Evolutionary conservation across 1,284 basidiomycete genomes (phyloP).

Genomic region (Ceratobasidium sp.): DNA sequence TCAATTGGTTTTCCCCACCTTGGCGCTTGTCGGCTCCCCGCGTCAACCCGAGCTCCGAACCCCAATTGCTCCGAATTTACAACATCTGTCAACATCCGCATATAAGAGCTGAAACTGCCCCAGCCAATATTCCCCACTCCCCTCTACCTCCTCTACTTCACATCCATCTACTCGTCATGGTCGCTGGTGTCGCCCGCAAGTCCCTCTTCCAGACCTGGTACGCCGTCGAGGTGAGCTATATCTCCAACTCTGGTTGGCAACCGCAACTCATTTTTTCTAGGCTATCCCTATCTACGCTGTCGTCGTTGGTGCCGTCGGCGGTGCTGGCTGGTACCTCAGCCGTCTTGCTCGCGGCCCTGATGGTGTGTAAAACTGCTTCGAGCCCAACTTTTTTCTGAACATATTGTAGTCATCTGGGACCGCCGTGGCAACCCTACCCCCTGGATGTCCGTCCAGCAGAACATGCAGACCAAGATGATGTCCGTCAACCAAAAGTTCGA

Average conservation of each 20-base stretch:
- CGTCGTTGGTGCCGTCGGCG: constrained; percentile 67
- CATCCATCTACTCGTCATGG: constrained; percentile 32
- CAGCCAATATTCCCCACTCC: constrained; percentile 1
- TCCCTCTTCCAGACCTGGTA: constrained; percentile 63
- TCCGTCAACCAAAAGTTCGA: constrained; percentile 74
- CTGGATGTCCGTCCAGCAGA: constrained; percentile 76
- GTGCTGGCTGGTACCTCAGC: constrained; percentile 60
- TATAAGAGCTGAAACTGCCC: constrained; percentile 22
- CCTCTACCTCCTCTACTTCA: constrained; percentile 2
- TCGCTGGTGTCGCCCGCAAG: constrained; percentile 37
- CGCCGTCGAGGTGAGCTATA: constrained; percentile 72
- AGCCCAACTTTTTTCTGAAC: constrained; percentile 12
- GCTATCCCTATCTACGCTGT: constrained; percentile 80
- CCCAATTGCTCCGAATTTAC: constrained; percentile 4
- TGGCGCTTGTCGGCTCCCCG: constrained; percentile 18
- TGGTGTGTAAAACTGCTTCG: constrained; percentile 56
- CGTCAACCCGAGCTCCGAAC: constrained; percentile 6
- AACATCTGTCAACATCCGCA: constrained; percentile 3
- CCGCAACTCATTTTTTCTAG: constrained; percentile 50
- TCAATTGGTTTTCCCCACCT: neutral
- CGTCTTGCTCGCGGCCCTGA: constrained; percentile 74
- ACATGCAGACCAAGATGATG: constrained; percentile 73
- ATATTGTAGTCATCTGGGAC: constrained; percentile 70
- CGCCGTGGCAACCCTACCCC: constrained; percentile 77
- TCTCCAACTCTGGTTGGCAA: neutral